These are phyloP conservation scores for Cladosporium sp. DNA, from an alignment of 2,329 filamentous ascomycete genomes.

Conservation along the genomic window DNA sequence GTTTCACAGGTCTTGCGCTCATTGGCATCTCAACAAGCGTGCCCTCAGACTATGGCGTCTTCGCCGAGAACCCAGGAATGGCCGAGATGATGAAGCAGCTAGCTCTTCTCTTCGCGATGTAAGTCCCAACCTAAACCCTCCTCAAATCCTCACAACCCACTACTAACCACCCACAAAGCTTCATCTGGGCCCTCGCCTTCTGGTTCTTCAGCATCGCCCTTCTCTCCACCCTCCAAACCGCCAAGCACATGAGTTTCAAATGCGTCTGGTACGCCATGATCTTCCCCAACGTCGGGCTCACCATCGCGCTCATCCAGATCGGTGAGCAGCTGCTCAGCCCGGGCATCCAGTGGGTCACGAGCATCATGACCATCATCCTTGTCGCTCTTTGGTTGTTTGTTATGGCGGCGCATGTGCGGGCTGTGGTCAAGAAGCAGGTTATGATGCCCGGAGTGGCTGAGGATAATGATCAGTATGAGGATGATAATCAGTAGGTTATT, in stretches of 20 bases:
- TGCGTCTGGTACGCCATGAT: constrained; percentile 62
- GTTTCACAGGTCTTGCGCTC: constrained; percentile 31
- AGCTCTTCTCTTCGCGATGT: constrained; percentile 36
- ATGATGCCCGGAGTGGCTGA: constrained; percentile 62
- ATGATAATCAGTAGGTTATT: constrained; percentile 9
- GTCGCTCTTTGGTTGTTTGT: constrained; percentile 59
- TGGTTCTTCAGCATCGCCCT: constrained; percentile 44
- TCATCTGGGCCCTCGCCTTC: constrained; percentile 52
- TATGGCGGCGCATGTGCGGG: constrained; percentile 50
- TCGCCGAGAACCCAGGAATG: constrained; percentile 24
- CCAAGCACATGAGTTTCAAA: constrained; percentile 41
- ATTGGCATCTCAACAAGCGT: constrained; percentile 28
- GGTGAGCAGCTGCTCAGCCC: constrained; percentile 52
- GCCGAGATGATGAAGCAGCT: constrained; percentile 27
- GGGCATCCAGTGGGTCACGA: constrained; percentile 55
- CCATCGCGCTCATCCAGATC: constrained; percentile 59
- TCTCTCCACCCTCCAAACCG: constrained; percentile 23
- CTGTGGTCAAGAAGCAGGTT: constrained; percentile 53
- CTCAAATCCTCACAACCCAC: neutral
- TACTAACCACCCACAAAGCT: constrained; percentile 24
- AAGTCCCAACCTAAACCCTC: neutral
- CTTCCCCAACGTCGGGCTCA: constrained; percentile 66
- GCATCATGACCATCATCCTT: constrained; percentile 57
- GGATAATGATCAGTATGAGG: constrained; percentile 45
- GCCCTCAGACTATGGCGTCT: constrained; percentile 26